Evolutionary conservation across 202 grass and related monocot species (phyloP), one percentile per base, ranked within the genome.

Genomic region (Sporobolus alterniflorus): DNA sequence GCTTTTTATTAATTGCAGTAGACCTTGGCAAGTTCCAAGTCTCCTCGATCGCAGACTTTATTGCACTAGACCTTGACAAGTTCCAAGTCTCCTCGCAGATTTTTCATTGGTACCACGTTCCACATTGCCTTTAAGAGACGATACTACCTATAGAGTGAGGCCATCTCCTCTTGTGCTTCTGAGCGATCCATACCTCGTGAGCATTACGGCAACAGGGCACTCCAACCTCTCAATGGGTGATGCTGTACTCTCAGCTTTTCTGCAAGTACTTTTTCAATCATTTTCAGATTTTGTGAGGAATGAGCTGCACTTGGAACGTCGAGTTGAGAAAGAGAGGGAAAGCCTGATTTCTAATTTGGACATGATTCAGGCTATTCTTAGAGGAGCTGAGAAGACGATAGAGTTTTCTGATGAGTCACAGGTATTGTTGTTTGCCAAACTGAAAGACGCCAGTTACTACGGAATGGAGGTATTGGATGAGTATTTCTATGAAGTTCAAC

Each of bases 391-490:
- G 4, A 75, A 86, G 20, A 73, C 69, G 17, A 60, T 0, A 3
- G 21, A 64, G 14, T 66, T 73, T 17, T 76, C 65, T 43, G 20
- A 28, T 43, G 20, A 28, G 15, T 0, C 0, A 64, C 67, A 82
- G 21, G 34, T 70, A 41, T 1, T 9, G 6, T 71, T 32, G 84
- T 74, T 93, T 16, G 9, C 18, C 4, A 18, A 49, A 1, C 81
- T 93, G 36, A 84, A 74, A 48, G 80, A 87, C 40, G 40, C 46
- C 5, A 85, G 83, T 1, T 90, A 90, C 20, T 28, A 90, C 0
- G 87, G 66, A 1, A 32, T 64, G 2, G 87, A 93, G 26, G 18
- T 85, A 1, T 25, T 90, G 24, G 87, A 93, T 32, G 71, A 90
- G 4, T 64, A 72, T 20, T 24, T 54, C 18, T 81, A 81, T 1